A percentile compares a stretch with the other conserved stretches of the same genome.
Conservation (phyloP, 176 grass and related monocot species). For the Olyra latifolia region DNA sequence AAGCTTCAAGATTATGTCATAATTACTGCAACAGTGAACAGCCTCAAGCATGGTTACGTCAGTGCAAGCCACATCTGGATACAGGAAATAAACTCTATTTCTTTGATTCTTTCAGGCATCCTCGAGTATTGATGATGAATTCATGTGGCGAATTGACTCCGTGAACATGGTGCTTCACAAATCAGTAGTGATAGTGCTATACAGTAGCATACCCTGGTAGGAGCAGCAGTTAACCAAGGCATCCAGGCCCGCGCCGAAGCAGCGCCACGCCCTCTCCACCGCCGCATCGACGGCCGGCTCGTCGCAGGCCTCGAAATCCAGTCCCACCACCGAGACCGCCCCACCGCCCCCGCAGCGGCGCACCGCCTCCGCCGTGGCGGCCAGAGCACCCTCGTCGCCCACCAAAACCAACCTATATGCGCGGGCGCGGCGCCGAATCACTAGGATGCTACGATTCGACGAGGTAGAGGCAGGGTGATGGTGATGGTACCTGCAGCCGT, state of each 20-base stretch:
- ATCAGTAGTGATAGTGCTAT: too few relatives aligned
- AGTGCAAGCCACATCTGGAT: not conserved
- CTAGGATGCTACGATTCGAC: not conserved
- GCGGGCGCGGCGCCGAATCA: not conserved
- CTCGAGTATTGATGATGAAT: not conserved
- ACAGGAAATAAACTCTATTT: not conserved
- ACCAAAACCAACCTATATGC: conserved; percentile 60
- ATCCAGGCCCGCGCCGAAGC: conserved; percentile 50
- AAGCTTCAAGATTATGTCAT: not conserved
- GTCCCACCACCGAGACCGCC: conserved; percentile 44
- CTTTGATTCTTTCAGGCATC: not conserved
- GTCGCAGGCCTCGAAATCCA: conserved; percentile 62
- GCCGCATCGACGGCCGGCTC: conserved; percentile 54
- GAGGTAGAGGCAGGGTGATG: not conserved
- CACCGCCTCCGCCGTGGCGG: conserved; percentile 33
- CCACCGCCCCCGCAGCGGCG: conserved; percentile 4
- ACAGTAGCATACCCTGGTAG: conserved; percentile 55
- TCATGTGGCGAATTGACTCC: not conserved
- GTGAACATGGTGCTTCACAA: not conserved
- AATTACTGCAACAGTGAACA: not conserved
- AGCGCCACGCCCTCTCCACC: conserved; percentile 59
- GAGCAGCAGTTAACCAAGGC: conserved; percentile 71
- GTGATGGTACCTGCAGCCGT: conserved; percentile 61
- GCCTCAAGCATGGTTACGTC: not conserved
- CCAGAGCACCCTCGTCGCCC: conserved; percentile 58